Evolutionary conservation across 768 basidiomycete genomes (phyloP), one percentile per base, ranked within the genome.

Genomic region (Collybia sordida): DNA sequence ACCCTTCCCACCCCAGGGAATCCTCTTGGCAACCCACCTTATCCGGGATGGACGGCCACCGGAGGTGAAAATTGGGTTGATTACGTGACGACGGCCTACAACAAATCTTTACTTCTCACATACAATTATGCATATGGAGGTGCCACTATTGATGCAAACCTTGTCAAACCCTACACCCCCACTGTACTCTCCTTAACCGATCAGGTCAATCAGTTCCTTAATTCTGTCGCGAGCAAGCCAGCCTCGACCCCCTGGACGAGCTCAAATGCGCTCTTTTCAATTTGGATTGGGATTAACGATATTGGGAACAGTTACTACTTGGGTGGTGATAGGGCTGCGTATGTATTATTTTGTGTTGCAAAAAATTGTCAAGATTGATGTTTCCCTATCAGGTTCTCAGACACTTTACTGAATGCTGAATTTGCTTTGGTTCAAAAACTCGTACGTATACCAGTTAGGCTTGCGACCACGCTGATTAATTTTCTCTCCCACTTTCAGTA

Each of bases 251-350:
- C 78, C 0, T 88, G 86, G 86, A 73, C 74, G 19, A 75, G 76
- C 49, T 55, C 59, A 3, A 80, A 86, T 57, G 60, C 83, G 45
- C 57, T 88, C 41, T 87, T 88, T 64, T 79, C 79, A 0, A 64
- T 86, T n/a, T 88, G 77, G 75, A 85, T 88, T 49, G 86, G 86
- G 1, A 82, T 88, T 55, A 88, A 88, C 57, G 86, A 87, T 56
- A 75, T 87, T 25, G 82, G 79, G 23, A 79, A 79, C 56, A 81
- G 77, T 44, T 83, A 72, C 49, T 75, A 71, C 43, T 17, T 64
- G 45, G 53, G 66, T 23, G 82, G 81, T 0, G 72, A 78, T 56
- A 72, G 79, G 19, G 63, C 56, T 43, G 77, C 78, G 80, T 82
- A 57, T 47, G 80, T 65, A 19, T 8, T 22, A 27, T 18, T 23